These are phyloP conservation scores for Fragilariopsis cylindrus DNA, from an alignment of 108 stramenopile genomes.

Conservation along the genomic window DNA sequence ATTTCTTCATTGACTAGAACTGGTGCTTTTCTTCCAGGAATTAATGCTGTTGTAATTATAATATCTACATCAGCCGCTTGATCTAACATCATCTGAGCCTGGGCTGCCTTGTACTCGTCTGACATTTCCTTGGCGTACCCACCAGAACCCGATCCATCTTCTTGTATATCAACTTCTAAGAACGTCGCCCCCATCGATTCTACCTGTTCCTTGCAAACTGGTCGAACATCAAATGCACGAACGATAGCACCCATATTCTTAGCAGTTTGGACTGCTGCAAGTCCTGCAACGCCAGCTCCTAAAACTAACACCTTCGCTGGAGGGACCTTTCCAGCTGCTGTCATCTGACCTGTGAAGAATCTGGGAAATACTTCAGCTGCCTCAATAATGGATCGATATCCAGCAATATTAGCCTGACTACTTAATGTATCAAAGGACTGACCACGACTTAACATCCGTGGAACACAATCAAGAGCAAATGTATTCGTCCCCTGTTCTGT, in stretches of 20 bases:
- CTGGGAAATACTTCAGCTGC: slow-evolving; percentile 91
- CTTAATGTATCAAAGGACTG: slow-evolving; percentile 90
- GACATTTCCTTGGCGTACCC: slow-evolving; percentile 99
- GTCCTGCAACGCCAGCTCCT: slow-evolving; percentile 71
- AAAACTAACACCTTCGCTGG: slow-evolving; percentile 97
- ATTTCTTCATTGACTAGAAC: slow-evolving; percentile 92
- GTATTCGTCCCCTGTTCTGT: slow-evolving; percentile 67
- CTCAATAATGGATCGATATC: slow-evolving; percentile 96
- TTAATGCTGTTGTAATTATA: slow-evolving; percentile 97
- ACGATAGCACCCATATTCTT: slow-evolving; percentile 99
- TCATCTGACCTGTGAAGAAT: slow-evolving; percentile 97
- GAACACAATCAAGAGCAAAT: slow-evolving; percentile 87
- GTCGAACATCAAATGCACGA: slow-evolving; percentile 94
- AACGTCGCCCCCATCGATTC: slow-evolving; percentile 93
- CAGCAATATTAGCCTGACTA: slow-evolving; percentile 97
- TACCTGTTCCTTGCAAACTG: slow-evolving; percentile 96
- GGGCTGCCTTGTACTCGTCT: slow-evolving; percentile 89
- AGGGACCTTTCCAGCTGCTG: slow-evolving; percentile 97
- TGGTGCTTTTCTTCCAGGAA: slow-evolving; percentile 95
- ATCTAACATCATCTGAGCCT: slow-evolving; percentile 85
- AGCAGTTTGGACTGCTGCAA: slow-evolving; percentile 97
- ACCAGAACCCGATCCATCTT: slow-evolving; percentile 90
- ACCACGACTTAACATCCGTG: slow-evolving; percentile 89
- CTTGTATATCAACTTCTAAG: slow-evolving; percentile 80
- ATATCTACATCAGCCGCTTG: slow-evolving; percentile 92